phyloP scores from a whole-genome alignment of 2,329 filamentous ascomycete genomes.

The Lecanicillium sp. region DNA sequence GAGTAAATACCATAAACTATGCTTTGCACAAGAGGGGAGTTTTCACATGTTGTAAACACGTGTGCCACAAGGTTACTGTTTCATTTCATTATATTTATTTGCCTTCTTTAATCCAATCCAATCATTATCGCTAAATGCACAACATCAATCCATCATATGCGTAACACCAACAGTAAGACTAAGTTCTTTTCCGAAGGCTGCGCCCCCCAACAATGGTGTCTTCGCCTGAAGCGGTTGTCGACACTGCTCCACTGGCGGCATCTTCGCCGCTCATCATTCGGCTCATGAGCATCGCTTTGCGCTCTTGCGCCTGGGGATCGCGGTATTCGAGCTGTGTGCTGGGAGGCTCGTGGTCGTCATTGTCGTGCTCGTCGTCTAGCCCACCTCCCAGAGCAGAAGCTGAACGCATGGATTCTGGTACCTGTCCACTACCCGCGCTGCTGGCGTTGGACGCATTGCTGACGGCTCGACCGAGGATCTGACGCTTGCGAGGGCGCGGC shows the following conservation, averaged over 20 bases:
- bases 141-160: no score
- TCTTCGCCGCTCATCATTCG: constrained; percentile 26
- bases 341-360: constrained; percentile 25
- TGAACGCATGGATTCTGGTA: constrained; percentile 14
- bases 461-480: constrained; percentile 48
- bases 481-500: constrained; percentile 29
- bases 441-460: constrained; percentile 49
- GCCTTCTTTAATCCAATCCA: no score
- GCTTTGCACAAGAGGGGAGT: no score
- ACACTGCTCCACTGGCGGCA: constrained; percentile 3
- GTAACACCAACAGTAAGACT: not conserved
- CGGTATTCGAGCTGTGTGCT: constrained; percentile 47
- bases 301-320: constrained; percentile 38
- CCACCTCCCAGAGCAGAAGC: constrained; percentile 7
- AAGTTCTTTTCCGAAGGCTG: constrained; percentile 5
- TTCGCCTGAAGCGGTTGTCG: not conserved
- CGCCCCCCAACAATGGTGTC: not conserved
- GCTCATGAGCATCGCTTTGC: constrained; percentile 34
- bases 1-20: no score
- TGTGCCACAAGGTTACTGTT: no score
- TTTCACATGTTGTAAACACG: no score
- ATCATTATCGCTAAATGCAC: no score
- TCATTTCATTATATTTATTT: no score
- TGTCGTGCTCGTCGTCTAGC: constrained; percentile 15
- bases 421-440: constrained; percentile 32